Evolutionary conservation across 2,329 filamentous ascomycete species (phyloP).

Genomic region (Camillea tinctor): DNA sequence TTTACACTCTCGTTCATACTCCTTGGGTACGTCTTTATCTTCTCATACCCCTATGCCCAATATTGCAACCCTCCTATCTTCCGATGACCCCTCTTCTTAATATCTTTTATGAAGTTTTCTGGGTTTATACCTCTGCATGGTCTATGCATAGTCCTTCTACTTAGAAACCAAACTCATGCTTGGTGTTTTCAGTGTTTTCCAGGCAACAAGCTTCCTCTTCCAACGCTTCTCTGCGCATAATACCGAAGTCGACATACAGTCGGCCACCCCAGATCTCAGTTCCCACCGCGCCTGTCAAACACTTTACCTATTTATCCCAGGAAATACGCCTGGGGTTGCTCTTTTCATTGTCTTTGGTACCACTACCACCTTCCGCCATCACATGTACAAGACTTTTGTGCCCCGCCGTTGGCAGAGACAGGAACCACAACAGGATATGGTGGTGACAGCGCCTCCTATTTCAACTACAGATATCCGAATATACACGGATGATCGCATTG

Average conservation of each 20-base stretch:
- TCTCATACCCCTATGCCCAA: neutral
- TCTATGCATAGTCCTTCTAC: neutral
- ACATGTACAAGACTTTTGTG: constrained; percentile 16
- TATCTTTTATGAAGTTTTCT: neutral
- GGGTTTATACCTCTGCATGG: neutral
- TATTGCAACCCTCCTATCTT: neutral
- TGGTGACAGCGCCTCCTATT: neutral
- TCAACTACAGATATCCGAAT: neutral
- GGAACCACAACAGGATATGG: neutral
- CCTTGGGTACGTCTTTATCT: constrained; percentile 7
- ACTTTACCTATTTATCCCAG: constrained; percentile 21
- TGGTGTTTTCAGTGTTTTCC: constrained; percentile 4
- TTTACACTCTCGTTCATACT: constrained; percentile 15
- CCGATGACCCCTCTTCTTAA: too few species aligned
- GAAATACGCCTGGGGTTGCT: constrained; percentile 23
- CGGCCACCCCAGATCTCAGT: constrained; percentile 16
- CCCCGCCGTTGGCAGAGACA: constrained; percentile 4
- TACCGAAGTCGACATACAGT: constrained; percentile 7
- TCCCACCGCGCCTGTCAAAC: constrained; percentile 11
- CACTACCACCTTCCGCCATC: constrained; percentile 18
- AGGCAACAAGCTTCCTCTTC: constrained; percentile 11
- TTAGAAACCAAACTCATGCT: neutral
- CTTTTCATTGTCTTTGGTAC: constrained; percentile 24
- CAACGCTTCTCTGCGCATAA: constrained; percentile 9
- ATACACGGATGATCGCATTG: neutral